Conservation (phyloP, 2,329 filamentous ascomycete species). For the Ilyonectria robusta region DNA sequence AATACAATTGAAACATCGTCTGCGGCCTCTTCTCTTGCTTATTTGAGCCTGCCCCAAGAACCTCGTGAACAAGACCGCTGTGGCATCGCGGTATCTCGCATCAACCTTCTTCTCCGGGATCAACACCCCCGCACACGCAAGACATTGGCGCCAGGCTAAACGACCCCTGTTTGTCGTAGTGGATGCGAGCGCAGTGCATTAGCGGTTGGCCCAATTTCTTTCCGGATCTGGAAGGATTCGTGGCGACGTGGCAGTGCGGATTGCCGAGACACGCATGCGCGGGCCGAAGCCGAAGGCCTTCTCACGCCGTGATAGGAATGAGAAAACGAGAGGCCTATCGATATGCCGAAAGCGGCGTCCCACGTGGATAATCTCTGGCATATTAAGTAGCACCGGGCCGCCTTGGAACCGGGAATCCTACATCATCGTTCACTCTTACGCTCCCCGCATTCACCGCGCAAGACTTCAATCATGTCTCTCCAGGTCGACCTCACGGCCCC, state of each 20-base stretch:
- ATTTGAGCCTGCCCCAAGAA: not conserved
- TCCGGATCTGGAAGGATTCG: conserved; percentile 12
- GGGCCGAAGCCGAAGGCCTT: not conserved
- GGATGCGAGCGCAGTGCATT: not conserved
- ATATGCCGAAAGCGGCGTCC: conserved; percentile 22
- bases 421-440: not conserved
- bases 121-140: conserved; percentile 4
- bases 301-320: conserved; percentile 2
- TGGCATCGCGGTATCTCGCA: too few relatives aligned
- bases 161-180: not conserved
- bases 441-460: not conserved
- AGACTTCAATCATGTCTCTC: conserved; percentile 26
- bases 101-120: not conserved
- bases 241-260: conserved; percentile 3
- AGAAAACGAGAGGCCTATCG: conserved; percentile 18
- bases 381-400: conserved; percentile 12
- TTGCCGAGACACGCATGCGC: not conserved
- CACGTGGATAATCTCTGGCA: not conserved
- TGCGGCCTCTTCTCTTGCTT: not conserved
- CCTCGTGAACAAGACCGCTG: too few relatives aligned
- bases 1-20: not conserved
- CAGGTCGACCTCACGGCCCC: conserved; percentile 74
- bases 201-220: conserved; percentile 20
- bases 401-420: not conserved
- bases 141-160: not conserved